Percentiles rank a stretch among this genome's conserved stretches.
Conservation (phyloP, 192 early-diverging fungal species). For the Linnemannia hyalina region DNA sequence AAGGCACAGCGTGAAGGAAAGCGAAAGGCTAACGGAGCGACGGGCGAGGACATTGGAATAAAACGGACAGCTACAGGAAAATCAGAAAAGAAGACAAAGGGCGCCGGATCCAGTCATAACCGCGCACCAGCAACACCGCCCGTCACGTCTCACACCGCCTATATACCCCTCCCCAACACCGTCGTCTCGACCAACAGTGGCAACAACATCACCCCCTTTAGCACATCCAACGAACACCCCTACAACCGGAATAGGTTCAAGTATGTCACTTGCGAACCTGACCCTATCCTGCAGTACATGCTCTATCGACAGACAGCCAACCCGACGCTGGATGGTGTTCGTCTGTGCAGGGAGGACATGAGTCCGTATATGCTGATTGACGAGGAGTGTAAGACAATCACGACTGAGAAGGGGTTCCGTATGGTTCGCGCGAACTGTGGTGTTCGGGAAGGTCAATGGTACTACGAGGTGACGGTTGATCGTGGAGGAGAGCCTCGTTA, state of each 20-base stretch:
- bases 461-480: constrained; percentile 69
- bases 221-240: constrained; percentile 65
- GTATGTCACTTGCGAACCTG: constrained; percentile 69
- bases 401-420: constrained; percentile 75
- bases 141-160: constrained; percentile 19
- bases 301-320: constrained; percentile 67
- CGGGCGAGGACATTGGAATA: constrained; percentile 26
- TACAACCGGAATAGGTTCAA: constrained; percentile 72
- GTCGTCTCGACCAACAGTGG: constrained; percentile 39
- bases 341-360: constrained; percentile 68
- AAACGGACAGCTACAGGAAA: constrained; percentile 26
- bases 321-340: constrained; percentile 54
- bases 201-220: constrained; percentile 41
- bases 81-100: constrained; percentile 30
- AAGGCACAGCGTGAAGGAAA: constrained; percentile 38
- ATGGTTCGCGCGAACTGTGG: constrained; percentile 73
- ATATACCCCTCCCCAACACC: constrained; percentile 52
- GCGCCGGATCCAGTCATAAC: constrained; percentile 1
- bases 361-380: constrained; percentile 70
- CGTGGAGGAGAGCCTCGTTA: constrained; percentile 58
- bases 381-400: constrained; percentile 67
- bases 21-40: constrained; percentile 27
- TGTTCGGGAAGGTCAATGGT: constrained; percentile 74
- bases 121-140: constrained; percentile 24
- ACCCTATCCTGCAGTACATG: constrained; percentile 60